Evolutionary conservation across 2,329 filamentous ascomycete genomes (phyloP), one percentile per base, ranked within the genome.

Genomic region (Zasmidium citrigriseum): DNA sequence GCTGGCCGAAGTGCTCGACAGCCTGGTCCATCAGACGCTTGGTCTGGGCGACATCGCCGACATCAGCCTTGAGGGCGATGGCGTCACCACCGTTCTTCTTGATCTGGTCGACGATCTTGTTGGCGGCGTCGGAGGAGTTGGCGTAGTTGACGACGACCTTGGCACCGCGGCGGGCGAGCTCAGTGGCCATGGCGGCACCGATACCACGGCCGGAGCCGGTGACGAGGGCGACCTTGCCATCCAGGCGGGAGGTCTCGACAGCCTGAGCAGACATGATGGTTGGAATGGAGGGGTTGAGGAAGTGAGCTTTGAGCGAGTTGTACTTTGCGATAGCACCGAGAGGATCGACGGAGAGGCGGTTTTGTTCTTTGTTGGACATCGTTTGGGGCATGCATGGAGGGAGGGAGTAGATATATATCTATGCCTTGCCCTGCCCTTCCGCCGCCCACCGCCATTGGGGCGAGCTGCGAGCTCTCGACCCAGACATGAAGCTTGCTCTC

Each of bases 101-200:
- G 79, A 91, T 89, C 71, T 82, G 76, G 54, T 82, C 75, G 59
- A 90, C 87, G 57, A 89, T 82, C 69, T 86, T 81, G 64, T 89
- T 82, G 54, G 88, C 88, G 20, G 86, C 82, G 52, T 83, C 80
- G 59, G 80, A 75, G 70, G 83, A 85, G 78, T 88, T 87, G 73
- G 86, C 84, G 75, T 87, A 87, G 82, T 87, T 87, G 72, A 88
- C 82, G 60, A 85, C 81, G 53, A 88, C 84, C 73, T 86, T 86
- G 67, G 86, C 86, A 53, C 86, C 86, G 59, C 85, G 84, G 61
- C 81, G 79, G 59, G 82, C 86, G 56, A 89, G 83, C 75, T 88
- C 85, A 54, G 83, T 78, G 54, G 86, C 86, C 80, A 89, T 88
- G 66, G 84, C 83, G 54, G 83, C 81, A 59, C 86, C 86, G 64